These are phyloP conservation scores for Cyclotella sp. DNA, from an alignment of 108 stramenopile species.

Conservation along the genomic window DNA sequence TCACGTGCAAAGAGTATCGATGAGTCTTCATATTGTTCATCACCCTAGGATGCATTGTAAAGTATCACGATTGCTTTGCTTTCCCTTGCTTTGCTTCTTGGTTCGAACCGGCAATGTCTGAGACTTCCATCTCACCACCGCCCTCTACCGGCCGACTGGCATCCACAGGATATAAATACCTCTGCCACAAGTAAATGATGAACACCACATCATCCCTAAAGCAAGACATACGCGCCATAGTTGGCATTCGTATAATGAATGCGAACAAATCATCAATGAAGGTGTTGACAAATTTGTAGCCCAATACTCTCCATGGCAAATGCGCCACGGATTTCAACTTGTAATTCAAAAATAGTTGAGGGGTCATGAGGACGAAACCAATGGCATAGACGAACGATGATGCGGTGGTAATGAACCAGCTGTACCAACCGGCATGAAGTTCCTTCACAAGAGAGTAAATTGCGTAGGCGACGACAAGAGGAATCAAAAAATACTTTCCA, in stretches of 20 bases:
- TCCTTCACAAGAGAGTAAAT: slow-evolving; percentile 74
- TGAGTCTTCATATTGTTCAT: neutral
- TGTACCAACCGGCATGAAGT: slow-evolving; percentile 87
- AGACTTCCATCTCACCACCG: slow-evolving; percentile 18
- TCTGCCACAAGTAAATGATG: slow-evolving; percentile 94
- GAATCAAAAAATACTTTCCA: slow-evolving; percentile 70
- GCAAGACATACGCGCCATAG: slow-evolving; percentile 93
- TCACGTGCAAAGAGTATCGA: neutral
- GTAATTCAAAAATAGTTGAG: slow-evolving; percentile 92
- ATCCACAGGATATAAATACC: slow-evolving; percentile 95
- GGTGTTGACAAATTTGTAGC: slow-evolving; percentile 93
- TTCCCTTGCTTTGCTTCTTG: slow-evolving; percentile 1
- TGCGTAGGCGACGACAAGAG: slow-evolving; percentile 80
- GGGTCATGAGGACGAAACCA: slow-evolving; percentile 91
- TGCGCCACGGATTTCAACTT: slow-evolving; percentile 89
- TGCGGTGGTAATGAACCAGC: slow-evolving; percentile 90
- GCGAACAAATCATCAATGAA: slow-evolving; percentile 97
- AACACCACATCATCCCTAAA: slow-evolving; percentile 97
- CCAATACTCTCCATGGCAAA: slow-evolving; percentile 88
- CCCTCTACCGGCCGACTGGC: slow-evolving; percentile 36
- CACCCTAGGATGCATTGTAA: neutral
- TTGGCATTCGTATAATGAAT: slow-evolving; percentile 97
- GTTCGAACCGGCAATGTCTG: neutral
- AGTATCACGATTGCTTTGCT: neutral
- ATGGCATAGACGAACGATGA: slow-evolving; percentile 85